Evolutionary conservation across 805 yeast genomes (phyloP).

Genomic region (Ogataea neopini): DNA sequence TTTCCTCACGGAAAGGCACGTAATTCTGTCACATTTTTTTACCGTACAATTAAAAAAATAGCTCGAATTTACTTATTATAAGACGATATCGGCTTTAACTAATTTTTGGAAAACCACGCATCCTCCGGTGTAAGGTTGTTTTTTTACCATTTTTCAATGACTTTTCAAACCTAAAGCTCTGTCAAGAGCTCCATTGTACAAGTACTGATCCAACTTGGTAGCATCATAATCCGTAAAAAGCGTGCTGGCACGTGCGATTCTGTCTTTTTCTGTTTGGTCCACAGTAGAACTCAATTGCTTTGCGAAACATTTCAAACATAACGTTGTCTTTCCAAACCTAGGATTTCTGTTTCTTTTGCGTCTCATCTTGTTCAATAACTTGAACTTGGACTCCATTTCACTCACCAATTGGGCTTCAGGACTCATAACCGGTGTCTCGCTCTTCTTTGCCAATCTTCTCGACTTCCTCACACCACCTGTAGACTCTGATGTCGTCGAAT

Average conservation of each 20-base stretch:
- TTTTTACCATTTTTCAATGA: neutral
- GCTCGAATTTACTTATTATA: neutral
- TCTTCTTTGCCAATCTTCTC: conserved; percentile 35
- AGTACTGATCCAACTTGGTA: conserved; percentile 19
- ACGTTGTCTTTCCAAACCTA: conserved; percentile 28
- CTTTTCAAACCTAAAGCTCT: conserved; percentile 14
- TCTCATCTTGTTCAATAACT: conserved; percentile 22
- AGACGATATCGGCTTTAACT: conserved; percentile 6
- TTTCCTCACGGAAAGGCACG: neutral
- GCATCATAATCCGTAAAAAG: conserved; percentile 15
- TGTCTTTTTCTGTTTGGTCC: conserved; percentile 8
- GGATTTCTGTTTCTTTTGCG: conserved; percentile 24
- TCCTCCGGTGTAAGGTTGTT: neutral
- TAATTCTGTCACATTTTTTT: neutral
- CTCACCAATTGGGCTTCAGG: conserved; percentile 1
- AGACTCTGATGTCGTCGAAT: conserved; percentile 28
- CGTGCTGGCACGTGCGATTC: conserved; percentile 11
- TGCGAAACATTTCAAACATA: conserved; percentile 29
- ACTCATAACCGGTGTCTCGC: conserved; percentile 9
- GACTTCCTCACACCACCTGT: conserved; percentile 35
- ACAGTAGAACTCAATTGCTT: conserved; percentile 15
- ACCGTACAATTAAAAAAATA: neutral
- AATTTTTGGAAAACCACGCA: neutral
- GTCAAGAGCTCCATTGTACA: conserved; percentile 16
- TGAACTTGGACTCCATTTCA: conserved; percentile 9